phyloP scores from a whole-genome alignment of 2,329 filamentous ascomycete genomes.

The Aureobasidium sp. region DNA sequence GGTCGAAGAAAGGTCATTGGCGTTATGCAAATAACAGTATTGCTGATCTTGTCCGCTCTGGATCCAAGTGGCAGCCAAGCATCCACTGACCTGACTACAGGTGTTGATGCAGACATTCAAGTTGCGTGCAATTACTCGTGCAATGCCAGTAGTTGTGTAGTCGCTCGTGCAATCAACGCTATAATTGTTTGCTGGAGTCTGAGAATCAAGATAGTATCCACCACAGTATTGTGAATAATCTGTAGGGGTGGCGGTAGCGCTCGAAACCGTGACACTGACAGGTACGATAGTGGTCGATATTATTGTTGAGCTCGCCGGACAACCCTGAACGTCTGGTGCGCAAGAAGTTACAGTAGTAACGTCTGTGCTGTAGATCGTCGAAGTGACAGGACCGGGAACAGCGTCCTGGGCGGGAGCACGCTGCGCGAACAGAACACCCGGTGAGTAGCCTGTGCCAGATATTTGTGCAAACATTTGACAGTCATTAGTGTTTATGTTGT shows the following conservation, averaged over 20 bases:
- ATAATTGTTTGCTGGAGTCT: background rate
- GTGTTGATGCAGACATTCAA: background rate
- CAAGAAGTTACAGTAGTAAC: constrained; percentile 9
- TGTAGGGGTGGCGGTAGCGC: background rate
- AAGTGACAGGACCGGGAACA: constrained; percentile 2
- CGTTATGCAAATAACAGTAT: background rate
- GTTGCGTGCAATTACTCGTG: background rate
- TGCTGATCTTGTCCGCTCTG: background rate
- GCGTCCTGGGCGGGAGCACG: constrained; percentile 12
- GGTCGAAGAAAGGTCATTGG: background rate
- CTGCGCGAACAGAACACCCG: constrained; percentile 2
- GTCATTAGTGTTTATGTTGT: background rate
- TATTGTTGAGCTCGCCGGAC: constrained; percentile 13
- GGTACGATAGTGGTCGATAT: constrained; percentile 4
- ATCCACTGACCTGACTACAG: background rate
- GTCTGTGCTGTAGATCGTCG: constrained; percentile 13
- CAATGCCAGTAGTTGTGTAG: background rate
- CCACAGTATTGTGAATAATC: background rate
- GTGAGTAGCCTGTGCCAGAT: background rate
- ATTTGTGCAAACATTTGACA: constrained; percentile 12
- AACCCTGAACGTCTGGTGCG: constrained; percentile 14
- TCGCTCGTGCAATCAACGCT: constrained; percentile 1
- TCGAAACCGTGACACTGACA: constrained; percentile 1
- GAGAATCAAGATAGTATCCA: background rate
- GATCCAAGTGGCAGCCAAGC: background rate